Evolutionary conservation across 805 yeast genomes (phyloP).

Genomic region (Yamadazyma nakazawae): DNA sequence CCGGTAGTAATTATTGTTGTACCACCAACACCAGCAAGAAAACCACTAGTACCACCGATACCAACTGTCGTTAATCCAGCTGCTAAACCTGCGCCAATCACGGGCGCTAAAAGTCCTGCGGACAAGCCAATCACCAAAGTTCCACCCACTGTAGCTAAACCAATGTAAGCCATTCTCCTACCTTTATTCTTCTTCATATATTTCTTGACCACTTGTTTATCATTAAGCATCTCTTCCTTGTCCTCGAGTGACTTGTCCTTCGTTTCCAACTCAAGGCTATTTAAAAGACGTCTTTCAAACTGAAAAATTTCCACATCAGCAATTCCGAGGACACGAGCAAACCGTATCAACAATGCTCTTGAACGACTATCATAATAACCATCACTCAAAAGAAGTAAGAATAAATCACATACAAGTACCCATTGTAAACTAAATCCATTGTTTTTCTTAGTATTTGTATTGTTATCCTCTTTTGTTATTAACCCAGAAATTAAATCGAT

Average conservation of each 20-base stretch:
- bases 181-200: slow-evolving; percentile 66
- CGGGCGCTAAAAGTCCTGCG: slow-evolving; percentile 95
- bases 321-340: slow-evolving; percentile 62
- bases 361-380: slow-evolving; percentile 90
- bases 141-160: slow-evolving; percentile 95
- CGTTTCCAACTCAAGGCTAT: slow-evolving; percentile 80
- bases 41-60: slow-evolving; percentile 87
- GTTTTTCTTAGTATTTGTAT: neutral
- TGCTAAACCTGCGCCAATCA: slow-evolving; percentile 97
- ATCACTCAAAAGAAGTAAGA: slow-evolving; percentile 73
- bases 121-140: slow-evolving; percentile 90
- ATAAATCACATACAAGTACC: slow-evolving; percentile 91
- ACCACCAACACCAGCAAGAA: slow-evolving; percentile 95
- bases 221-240: slow-evolving; percentile 69
- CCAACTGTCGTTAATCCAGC: slow-evolving; percentile 97
- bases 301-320: slow-evolving; percentile 69
- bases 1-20: slow-evolving; percentile 90
- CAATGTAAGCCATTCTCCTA: slow-evolving; percentile 79
- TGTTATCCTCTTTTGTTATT: slow-evolving; percentile 5
- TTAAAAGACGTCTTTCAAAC: slow-evolving; percentile 88
- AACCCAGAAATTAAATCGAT: slow-evolving; percentile 67
- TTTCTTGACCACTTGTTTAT: slow-evolving; percentile 68
- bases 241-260: slow-evolving; percentile 51
- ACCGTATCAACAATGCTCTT: slow-evolving; percentile 66
- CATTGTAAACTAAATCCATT: slow-evolving; percentile 64